Percentiles rank a stretch among this genome's conserved stretches.
Conservation (phyloP, 768 basidiomycete species). For the Naganishia vishniacii region DNA sequence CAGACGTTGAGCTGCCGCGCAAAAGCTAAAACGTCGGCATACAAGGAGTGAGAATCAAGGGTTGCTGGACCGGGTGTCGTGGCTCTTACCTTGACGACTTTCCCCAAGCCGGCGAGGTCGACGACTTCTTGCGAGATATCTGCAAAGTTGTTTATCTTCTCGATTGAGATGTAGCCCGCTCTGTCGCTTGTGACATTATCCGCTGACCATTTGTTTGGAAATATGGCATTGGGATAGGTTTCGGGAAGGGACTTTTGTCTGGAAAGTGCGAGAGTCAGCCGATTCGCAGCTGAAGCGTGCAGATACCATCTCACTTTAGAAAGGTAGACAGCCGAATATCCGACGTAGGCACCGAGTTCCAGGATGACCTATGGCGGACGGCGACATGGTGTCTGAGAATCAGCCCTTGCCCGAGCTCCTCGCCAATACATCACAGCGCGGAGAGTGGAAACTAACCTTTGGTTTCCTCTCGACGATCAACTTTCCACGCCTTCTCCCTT, state of each 20-base stretch:
- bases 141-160: conserved; percentile 41
- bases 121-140: conserved; percentile 36
- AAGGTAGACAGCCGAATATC: conserved; percentile 15
- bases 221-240: conserved; percentile 31
- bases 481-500: conserved; percentile 38
- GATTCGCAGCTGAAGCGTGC: background rate
- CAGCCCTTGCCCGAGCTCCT: too few relatives aligned
- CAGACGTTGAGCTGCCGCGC: conserved; percentile 29
- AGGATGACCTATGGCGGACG: background rate
- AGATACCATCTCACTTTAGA: conserved; percentile 7
- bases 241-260: conserved; percentile 35
- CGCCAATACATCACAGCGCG: background rate
- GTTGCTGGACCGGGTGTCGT: background rate
- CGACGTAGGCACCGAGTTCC: conserved; percentile 16
- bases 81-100: conserved; percentile 38
- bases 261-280: background rate
- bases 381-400: too few relatives aligned
- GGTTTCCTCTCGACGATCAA: conserved; percentile 38
- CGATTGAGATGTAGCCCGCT: conserved; percentile 43
- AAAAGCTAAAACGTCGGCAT: conserved; percentile 35
- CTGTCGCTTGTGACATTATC: conserved; percentile 23
- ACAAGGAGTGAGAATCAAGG: background rate
- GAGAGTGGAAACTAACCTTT: conserved; percentile 30
- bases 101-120: conserved; percentile 37
- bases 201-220: conserved; percentile 35